Base-by-base conservation (phyloP, 2,329 filamentous ascomycete species). In the Diaporthe sp. region DNA sequence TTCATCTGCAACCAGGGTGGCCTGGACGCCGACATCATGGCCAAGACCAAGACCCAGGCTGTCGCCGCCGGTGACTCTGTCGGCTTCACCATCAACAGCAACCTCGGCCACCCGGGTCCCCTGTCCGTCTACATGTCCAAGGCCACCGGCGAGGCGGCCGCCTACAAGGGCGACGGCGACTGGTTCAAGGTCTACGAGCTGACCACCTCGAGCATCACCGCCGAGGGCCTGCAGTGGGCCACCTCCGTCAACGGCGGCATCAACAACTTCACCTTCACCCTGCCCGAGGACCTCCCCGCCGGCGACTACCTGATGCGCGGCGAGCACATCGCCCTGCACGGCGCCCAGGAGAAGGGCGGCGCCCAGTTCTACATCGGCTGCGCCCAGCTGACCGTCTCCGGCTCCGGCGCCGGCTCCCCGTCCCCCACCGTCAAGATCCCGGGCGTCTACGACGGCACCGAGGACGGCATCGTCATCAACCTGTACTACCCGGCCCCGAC, bases 281-380 rank as follows among this genome's bases (percentile, higher is more conserved):
- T 83, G 0, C 82, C 82, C 65, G 75, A 79, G 37, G 77, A 78
- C 7, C 78, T 82, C 2, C 78, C 82, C 28, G 76, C 82, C 75
- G 85, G 85, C 65, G 80, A 86, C 65, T 86, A 86, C 79, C 83
- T 86, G 53, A 82, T 86, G 81, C 83, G 85, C 31, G 84, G 84
- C 51, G 85, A 86, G 80, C 79, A 85, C 51, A 79, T 86, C 42
- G 84, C 82, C 15, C 81, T 86, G 19, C 85, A 86, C 79, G 80
- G 79, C 19, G 84, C 84, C n/a, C 79, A 80, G 42, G 59, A 46
- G n/a, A 72, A 79, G 44, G 80, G 81, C n/a, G 80, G 79, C 59
- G 84, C 84, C 12, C 83, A 85, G 78, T 85, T 85, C 79, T 85
- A 85, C 77, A 82, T 83, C 75, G 80, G 81, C 76, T 85, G 84